These are phyloP conservation scores for Castanea crenata DNA, from an alignment of 306 rosid genomes.

Conservation along the genomic window DNA sequence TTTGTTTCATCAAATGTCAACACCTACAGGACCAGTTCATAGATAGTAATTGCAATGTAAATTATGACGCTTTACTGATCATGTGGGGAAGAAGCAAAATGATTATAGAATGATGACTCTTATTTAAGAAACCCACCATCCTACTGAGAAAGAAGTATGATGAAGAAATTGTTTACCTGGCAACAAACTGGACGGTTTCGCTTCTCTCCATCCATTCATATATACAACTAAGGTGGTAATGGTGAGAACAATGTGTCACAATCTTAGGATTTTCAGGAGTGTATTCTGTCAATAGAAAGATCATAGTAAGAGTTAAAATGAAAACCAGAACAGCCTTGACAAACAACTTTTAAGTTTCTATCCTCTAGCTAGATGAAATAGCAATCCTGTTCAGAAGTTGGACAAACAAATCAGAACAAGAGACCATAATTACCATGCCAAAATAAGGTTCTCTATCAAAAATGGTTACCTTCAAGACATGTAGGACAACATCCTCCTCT, in stretches of 20 bases:
- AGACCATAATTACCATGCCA: not conserved
- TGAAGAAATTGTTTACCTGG: constrained; percentile 24
- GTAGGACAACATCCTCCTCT: constrained; percentile 36
- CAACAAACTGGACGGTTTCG: constrained; percentile 36
- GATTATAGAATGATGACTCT: not conserved
- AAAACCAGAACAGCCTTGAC: not conserved
- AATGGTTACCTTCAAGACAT: constrained; percentile 22
- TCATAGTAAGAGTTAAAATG: not conserved
- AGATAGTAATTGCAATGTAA: not conserved
- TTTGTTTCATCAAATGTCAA: constrained; percentile 16
- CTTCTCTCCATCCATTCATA: constrained; percentile 44
- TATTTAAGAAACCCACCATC: not conserved
- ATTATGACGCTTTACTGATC: not conserved
- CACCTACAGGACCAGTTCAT: constrained; percentile 7
- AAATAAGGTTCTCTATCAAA: not conserved
- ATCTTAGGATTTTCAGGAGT: constrained; percentile 39
- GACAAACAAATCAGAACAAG: not conserved
- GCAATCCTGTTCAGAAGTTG: not conserved
- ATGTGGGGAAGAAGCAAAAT: not conserved
- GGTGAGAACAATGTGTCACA: constrained; percentile 27
- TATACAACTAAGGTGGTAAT: constrained; percentile 48
- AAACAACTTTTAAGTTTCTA: not conserved
- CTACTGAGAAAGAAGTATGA: not conserved
- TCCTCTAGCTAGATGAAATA: not conserved
- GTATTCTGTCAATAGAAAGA: constrained; percentile 31